phyloP scores from a whole-genome alignment of 148 eudicot genomes.

The Persicaria tinctoria region DNA sequence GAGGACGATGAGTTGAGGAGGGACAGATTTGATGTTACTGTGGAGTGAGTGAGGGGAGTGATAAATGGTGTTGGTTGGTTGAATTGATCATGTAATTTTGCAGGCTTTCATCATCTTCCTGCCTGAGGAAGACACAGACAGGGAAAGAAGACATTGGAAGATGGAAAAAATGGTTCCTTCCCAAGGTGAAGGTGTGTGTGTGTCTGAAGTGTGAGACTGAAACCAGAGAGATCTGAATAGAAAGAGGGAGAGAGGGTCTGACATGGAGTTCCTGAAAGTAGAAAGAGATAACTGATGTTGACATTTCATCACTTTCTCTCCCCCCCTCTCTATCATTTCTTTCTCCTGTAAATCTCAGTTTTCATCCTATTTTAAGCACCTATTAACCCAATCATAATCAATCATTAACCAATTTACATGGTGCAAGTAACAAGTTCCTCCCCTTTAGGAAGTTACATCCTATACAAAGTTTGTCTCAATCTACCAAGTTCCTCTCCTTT shows the following conservation, averaged over 20 bases:
- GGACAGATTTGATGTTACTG: neutral
- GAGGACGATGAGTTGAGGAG: neutral
- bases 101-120: slow-evolving; percentile 5
- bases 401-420: neutral
- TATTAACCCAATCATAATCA: neutral
- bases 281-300: neutral
- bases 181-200: neutral
- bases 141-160: slow-evolving; percentile 8
- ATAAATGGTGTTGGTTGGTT: neutral
- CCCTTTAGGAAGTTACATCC: no score
- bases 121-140: neutral
- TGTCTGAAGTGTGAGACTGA: neutral
- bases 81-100: slow-evolving; percentile 9
- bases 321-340: neutral
- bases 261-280: neutral
- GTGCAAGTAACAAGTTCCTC: no score
- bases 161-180: slow-evolving; percentile 9
- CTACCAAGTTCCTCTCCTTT: no score
- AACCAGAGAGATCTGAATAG: neutral
- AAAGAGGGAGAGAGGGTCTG: neutral
- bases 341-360: neutral
- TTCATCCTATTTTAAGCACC: neutral
- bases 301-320: slow-evolving; percentile 8
- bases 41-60: neutral
- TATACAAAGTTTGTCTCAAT: no score